Percentiles rank a stretch among this genome's conserved stretches.
Evolutionary conservation across 2,329 filamentous ascomycete genomes (phyloP).

Genomic region (Tolypocladium ophioglossoides): DNA sequence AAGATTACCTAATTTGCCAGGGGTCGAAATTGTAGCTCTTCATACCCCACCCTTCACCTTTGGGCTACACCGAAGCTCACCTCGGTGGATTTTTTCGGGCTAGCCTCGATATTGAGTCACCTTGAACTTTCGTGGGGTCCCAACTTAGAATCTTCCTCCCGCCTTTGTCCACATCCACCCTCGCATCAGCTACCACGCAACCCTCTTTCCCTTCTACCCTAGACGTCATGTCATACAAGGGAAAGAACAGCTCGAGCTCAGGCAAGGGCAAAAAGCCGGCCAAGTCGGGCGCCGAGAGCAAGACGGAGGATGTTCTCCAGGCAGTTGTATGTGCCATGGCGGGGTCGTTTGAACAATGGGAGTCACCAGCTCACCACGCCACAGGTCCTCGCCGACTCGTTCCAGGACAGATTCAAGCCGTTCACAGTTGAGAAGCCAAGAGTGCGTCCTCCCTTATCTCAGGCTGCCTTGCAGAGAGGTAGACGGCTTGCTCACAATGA

Average conservation of each 20-base stretch:
- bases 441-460: slow-evolving; percentile 31
- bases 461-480: neutral
- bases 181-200: slow-evolving; percentile 7
- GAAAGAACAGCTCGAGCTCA: slow-evolving; percentile 25
- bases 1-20: too few relatives aligned
- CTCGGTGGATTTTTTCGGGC: slow-evolving; percentile 13
- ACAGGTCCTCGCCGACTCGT: slow-evolving; percentile 85
- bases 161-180: slow-evolving; percentile 6
- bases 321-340: slow-evolving; percentile 36
- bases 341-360: slow-evolving; percentile 6
- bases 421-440: slow-evolving; percentile 83
- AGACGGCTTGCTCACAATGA: neutral
- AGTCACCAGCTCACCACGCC: slow-evolving; percentile 9
- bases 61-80: too few relatives aligned
- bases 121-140: neutral
- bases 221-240: slow-evolving; percentile 34
- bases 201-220: neutral
- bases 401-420: slow-evolving; percentile 82
- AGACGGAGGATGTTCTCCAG: slow-evolving; percentile 48
- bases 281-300: slow-evolving; percentile 40
- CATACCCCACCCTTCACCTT: too few relatives aligned
- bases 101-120: slow-evolving; percentile 19
- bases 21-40: too few relatives aligned
- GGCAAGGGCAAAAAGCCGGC: slow-evolving; percentile 42
- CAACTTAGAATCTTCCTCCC: neutral